Base-by-base conservation (phyloP, 176 grass and related monocot species). In the Puya raimondii region DNA sequence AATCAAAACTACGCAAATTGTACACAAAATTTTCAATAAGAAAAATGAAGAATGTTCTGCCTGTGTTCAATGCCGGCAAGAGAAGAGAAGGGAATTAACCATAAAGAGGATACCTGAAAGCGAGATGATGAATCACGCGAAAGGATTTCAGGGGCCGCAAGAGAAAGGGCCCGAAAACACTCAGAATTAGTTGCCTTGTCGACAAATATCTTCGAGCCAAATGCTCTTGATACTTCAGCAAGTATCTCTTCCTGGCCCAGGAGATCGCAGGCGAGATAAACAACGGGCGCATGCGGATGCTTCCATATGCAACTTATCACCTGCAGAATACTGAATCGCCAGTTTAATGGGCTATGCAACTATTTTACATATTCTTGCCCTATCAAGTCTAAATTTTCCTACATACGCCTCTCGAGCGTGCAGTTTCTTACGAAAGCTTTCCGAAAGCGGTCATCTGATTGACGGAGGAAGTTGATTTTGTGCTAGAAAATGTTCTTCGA, bases 271-370 rank as follows among this genome's bases (percentile, higher is more conserved):
- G 78, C 77, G 12, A 96, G 85, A 68, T 91, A 96, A 1, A 91
- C 79, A 1, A 11, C 77, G 0, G 86, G 84, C 59, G 93, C 86
- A 83, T 80, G 59, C 10, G 84, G 89, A 72, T 90, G 86, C 72
- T 97, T 97, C 93, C 93, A 97, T 80, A 97, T 90, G 80, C 93
- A 97, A 64, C 70, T 78, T 83, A 92, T 90, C 65, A 97, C 84
- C 86, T 90, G 79, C 48, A 90, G 33, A 71, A 85, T 68, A 76
- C 47, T 82, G 53, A 77, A 68, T 67, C 52, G 64, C 74, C 76
- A 69, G 51, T 17, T 59, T 59, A 21, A 59, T 59, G 33, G 33
- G 33, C 4, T 5, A 6, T 7, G 4, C 33, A 42, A 42, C 33
- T 42, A 42, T 42, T 33, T 42, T 42, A 42, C 33, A 5, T 42